These are phyloP conservation scores for Tulasnella sp. DNA, from an alignment of 768 basidiomycete species.

Conservation along the genomic window DNA sequence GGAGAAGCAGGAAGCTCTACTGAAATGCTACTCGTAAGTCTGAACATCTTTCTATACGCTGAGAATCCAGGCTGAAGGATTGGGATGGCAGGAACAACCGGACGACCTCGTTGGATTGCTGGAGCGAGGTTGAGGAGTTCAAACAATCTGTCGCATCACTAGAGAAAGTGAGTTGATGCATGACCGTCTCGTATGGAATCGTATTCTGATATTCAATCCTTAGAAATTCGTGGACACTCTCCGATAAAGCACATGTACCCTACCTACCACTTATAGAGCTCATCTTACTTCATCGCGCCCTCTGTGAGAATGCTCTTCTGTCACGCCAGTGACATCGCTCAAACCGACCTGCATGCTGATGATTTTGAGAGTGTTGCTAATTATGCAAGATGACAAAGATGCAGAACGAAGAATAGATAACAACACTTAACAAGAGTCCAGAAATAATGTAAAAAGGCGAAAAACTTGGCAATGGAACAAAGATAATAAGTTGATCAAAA, in stretches of 20 bases:
- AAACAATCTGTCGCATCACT: constrained; percentile 53
- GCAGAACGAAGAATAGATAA: background rate
- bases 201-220: background rate
- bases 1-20: constrained; percentile 44
- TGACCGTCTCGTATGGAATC: background rate
- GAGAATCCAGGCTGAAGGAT: background rate
- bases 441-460: background rate
- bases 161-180: constrained; percentile 42
- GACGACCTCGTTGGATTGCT: constrained; percentile 55
- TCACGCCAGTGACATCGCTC: background rate
- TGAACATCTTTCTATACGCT: background rate
- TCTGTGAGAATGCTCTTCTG: background rate
- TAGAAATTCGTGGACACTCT: constrained; percentile 19
- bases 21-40: constrained; percentile 64
- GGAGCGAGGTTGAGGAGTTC: constrained; percentile 59
- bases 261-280: background rate
- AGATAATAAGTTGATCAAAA: background rate
- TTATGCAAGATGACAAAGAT: background rate
- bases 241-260: background rate
- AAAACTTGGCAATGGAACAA: background rate
- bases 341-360: too few relatives aligned
- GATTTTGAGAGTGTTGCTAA: background rate
- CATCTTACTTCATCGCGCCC: background rate
- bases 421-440: background rate
- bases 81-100: constrained; percentile 29